Base-by-base conservation (phyloP, 768 basidiomycete genomes). In the Rhodotorula babjevae region DNA sequence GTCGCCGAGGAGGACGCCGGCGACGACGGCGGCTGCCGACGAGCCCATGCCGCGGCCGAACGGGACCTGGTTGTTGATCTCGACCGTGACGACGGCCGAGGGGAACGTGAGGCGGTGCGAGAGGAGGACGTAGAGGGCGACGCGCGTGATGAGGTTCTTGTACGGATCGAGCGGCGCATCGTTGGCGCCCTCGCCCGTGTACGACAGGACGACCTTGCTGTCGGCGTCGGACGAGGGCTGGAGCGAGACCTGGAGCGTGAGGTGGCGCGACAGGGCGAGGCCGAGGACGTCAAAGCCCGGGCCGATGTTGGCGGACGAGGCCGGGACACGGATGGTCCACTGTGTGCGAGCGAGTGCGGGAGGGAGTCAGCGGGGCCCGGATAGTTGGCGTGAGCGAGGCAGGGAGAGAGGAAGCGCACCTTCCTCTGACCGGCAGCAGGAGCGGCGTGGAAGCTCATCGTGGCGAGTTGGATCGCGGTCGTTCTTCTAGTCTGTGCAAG, bases 211-310 rank as follows among this genome's bases (percentile, higher is more conserved):
- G 14, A 93, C 91, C 27, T 76, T 72, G 65, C 57, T 66, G 21
- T 68, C 63, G 10, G 68, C 52, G 14, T 84, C 83, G 29, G 80
- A 70, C 33, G 83, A 79, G 11, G 74, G 64, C 11, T 82, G 78
- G 70, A 82, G 81, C 61, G 84, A 84, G 77, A 93, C 88, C 60
- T 85, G 85, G 78, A 98, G 85, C 25, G 87, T 88, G 76, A 97
- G 86, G 76, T 88, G 85, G 44, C 96, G 86, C 2, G 92, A 92
- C 33, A 98, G 87, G 0, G 95, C 94, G 74, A 99, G 89, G n/a
- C 96, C 96, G 75, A 97, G 93, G 74, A 98, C 96, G 81, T 99
- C 96, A 82, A 99, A 99, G 36, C 95, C 95, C 53, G 95, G 95
- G 5, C 95, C 95, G 79, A 99, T 93, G 84, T 99, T 99, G 75